Evolutionary conservation across 2,329 filamentous ascomycete genomes (phyloP), one percentile per base, ranked within the genome.

Genomic region (Xylariales sp.): DNA sequence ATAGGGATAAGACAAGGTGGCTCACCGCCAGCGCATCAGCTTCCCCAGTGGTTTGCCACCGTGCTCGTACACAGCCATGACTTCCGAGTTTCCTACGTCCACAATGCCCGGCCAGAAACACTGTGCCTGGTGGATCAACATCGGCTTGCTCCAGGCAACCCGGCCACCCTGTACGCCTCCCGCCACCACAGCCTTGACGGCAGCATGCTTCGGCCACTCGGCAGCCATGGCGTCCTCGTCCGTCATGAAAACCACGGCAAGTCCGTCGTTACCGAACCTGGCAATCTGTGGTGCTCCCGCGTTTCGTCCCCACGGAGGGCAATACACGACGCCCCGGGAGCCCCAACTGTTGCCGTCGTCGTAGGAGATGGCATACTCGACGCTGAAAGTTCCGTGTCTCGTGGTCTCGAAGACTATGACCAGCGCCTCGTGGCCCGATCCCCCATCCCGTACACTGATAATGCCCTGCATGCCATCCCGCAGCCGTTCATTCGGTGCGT

Each of bases 371-470:
- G 65, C 60, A 20, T 67, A 68, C 50, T 72, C 68, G 34, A 71
- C 49, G 36, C 61, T 68, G 46, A 70, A 71, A 1, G 54, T 55
- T 10, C 60, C 55, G 25, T 58, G 58, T 3, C 66, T 46, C 5
- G 66, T 71, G 11, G 68, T 71, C 55, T 71, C 68, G 42, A 71
- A 66, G 10, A 70, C 65, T 56, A 72, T 66, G 16, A 71, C 59
- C 2, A 69, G 54, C 4, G 59, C 65, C 22, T 63, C 61, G 4
- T 46, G 50, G 3, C 58, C 48, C 3, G 55, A 60, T 15, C 42
- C 50, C 15, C 15, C 38, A 35, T 60, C 58, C 18, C 47, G 43
- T 43, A 50, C 51, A 20, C 16, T 11, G 21, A 53, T 64, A 35
- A 71, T 65, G 0, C 68, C 68, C 38, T 65, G 66, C 68, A 71